Base-by-base conservation (phyloP, 257 asterid species). In the Linaria vulgaris region DNA sequence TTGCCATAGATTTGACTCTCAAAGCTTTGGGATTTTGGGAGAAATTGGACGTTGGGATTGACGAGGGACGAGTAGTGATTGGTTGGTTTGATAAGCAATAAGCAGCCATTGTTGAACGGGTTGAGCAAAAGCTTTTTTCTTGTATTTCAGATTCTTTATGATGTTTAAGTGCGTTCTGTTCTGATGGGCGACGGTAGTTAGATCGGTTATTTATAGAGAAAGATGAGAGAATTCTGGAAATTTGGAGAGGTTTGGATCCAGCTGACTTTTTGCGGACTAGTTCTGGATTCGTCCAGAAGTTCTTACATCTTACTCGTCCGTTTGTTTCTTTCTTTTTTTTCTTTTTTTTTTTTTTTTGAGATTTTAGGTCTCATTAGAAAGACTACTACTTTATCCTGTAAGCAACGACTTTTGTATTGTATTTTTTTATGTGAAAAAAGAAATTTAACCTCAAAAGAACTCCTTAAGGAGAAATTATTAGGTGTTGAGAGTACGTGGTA, bases 211-310 rank as follows among this genome's bases (percentile, higher is more conserved):
- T 74, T 78, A 76, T 61, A 67, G 73, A 63, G 53, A 51, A 15
- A 16, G 14, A 14, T 47, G 78, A 69, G 72, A 63, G 0, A 52
- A 11, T 79, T 86, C 88, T 83, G 78, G 91, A 83, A 79, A 45
- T 21, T 13, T 12, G 34, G 10, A 3, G 39, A 39, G 49, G 55
- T 7, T 25, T 0, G 16, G 51, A 45, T 19, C 14, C n/a, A n/a
- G n/a, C n/a, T n/a, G n/a, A n/a, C n/a, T n/a, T n/a, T n/a, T 31
- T 15, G 17, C 16, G n/a, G 9, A 41, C 9, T 3, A 57, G 23
- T 72, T 79, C 90, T 73, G 66, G 90, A 85, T 25, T 66, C 70
- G 70, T 79, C 86, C 75, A 72, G 88, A 79, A 74, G 66, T 27
- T 27, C 34, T 27, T 6, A 3, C 34, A n/a, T n/a, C n/a, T n/a